Evolutionary conservation across 176 grass and related monocot genomes (phyloP).

Genomic region (Pharus latifolius): DNA sequence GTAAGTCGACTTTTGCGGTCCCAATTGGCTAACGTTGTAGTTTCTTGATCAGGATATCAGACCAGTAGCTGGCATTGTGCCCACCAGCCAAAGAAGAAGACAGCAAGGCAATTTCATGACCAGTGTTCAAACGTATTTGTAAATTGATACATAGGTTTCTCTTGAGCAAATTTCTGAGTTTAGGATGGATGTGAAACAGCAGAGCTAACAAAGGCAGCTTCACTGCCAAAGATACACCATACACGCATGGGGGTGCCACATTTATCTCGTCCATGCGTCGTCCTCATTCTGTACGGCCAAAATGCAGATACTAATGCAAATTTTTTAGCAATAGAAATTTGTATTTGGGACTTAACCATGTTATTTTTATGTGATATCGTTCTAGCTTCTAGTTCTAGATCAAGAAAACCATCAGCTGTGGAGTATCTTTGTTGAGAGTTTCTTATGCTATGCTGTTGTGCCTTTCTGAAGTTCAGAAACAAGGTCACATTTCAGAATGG

Average conservation of each 20-base stretch:
- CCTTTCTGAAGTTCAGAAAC: no score
- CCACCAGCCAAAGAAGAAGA: neutral
- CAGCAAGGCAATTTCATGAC: slow-evolving; percentile 23
- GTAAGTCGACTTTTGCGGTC: neutral
- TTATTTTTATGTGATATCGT: no score
- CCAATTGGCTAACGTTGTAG: neutral
- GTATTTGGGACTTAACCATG: no score
- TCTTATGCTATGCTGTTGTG: no score
- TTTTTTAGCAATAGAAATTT: no score
- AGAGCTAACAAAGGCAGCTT: slow-evolving; percentile 9
- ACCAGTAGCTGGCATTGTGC: slow-evolving; percentile 9
- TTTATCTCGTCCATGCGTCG: neutral
- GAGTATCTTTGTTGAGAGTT: no score
- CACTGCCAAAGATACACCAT: neutral
- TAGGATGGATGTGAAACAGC: slow-evolving; percentile 17
- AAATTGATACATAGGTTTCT: slow-evolving; percentile 16
- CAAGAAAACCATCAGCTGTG: no score
- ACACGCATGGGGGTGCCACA: neutral
- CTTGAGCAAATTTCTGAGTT: slow-evolving; percentile 10
- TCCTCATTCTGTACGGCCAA: neutral
- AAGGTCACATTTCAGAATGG: no score
- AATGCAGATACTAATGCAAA: neutral
- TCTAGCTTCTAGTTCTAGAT: no score
- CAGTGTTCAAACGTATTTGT: slow-evolving; percentile 2
- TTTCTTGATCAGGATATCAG: slow-evolving; percentile 22